phyloP scores from a whole-genome alignment of 2,329 filamentous ascomycete genomes.

The Colletotrichum horii region DNA sequence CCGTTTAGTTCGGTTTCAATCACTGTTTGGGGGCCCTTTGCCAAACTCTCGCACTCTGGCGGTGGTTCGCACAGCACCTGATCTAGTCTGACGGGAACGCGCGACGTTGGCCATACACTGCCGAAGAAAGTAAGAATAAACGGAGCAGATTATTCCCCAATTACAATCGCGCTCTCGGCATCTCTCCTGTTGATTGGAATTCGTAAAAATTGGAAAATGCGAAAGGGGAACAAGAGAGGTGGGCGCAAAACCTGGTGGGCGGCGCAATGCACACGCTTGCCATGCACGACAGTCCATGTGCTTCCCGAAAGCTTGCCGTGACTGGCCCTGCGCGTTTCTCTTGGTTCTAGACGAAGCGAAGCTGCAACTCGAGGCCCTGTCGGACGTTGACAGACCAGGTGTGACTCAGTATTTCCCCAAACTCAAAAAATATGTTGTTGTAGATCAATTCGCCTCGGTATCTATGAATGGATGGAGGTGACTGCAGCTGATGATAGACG shows the following conservation, averaged over 20 bases:
- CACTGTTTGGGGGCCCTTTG: neutral
- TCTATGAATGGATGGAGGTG: neutral
- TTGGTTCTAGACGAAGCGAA: neutral
- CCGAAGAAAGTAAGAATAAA: neutral
- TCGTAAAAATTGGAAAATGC: neutral
- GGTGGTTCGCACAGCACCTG: neutral
- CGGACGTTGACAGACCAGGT: neutral
- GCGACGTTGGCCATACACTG: neutral
- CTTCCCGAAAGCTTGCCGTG: neutral
- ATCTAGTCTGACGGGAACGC: neutral
- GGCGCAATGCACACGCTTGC: neutral
- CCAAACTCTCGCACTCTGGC: neutral
- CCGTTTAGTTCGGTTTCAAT: neutral
- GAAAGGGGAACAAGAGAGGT: neutral
- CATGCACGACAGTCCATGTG: constrained; percentile 15
- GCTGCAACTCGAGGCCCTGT: neutral
- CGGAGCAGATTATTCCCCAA: neutral
- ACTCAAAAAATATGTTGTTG: neutral
- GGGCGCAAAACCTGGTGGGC: neutral
- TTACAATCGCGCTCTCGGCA: neutral
- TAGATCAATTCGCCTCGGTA: neutral
- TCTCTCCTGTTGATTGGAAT: neutral
- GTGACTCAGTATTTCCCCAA: neutral
- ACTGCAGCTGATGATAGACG: neutral
- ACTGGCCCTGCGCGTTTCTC: neutral